Evolutionary conservation across 179 eudicot species (phyloP).

Genomic region (Beta macrorhiza): DNA sequence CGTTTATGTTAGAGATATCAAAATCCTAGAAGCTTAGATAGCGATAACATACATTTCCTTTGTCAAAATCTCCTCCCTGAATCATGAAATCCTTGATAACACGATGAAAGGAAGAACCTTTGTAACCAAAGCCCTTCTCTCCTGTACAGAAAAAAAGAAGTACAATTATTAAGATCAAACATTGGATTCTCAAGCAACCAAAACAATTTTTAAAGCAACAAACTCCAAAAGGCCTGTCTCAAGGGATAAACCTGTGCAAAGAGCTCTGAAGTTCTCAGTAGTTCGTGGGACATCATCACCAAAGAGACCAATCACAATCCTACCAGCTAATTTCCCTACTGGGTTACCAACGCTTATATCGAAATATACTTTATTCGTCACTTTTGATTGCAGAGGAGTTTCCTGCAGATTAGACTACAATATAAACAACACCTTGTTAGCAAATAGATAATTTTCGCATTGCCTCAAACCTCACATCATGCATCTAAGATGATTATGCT

Average conservation of each 20-base stretch:
- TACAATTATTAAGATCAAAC: neutral
- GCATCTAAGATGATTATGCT: neutral
- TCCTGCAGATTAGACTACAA: slow-evolving; percentile 39
- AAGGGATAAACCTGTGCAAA: slow-evolving; percentile 79
- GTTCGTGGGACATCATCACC: slow-evolving; percentile 97
- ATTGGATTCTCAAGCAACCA: neutral
- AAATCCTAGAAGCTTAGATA: slow-evolving; percentile 6
- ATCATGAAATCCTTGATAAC: slow-evolving; percentile 93
- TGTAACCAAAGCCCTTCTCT: slow-evolving; percentile 92
- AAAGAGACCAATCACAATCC: slow-evolving; percentile 86
- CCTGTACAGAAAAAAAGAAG: slow-evolving; percentile 37
- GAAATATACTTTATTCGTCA: slow-evolving; percentile 72
- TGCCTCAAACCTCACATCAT: too few relatives aligned
- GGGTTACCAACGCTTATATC: slow-evolving; percentile 93
- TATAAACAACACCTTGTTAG: neutral
- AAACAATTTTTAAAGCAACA: neutral
- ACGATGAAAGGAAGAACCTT: slow-evolving; percentile 85
- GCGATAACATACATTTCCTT: slow-evolving; percentile 72
- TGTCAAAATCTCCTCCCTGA: slow-evolving; percentile 97
- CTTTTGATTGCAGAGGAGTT: slow-evolving; percentile 63
- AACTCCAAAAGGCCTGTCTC: neutral
- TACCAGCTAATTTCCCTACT: slow-evolving; percentile 75
- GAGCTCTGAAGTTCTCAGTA: slow-evolving; percentile 86
- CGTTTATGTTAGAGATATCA: neutral
- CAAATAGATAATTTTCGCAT: neutral